Conservation (phyloP, 805 yeast genomes). For the Candida jianshihensis region DNA sequence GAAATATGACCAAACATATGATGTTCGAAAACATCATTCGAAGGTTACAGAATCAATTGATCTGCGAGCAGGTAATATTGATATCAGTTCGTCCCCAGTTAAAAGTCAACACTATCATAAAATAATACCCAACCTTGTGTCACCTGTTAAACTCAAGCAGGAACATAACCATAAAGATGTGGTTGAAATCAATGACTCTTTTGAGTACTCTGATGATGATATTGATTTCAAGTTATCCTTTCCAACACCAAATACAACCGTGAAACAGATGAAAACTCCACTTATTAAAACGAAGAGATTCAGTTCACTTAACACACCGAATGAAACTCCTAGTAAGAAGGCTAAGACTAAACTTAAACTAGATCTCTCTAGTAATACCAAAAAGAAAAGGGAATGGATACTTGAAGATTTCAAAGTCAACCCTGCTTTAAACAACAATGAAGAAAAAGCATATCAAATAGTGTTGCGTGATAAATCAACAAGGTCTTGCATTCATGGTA, state of each 20-base stretch:
- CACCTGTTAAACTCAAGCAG: slow-evolving; percentile 4
- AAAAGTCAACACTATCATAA: neutral
- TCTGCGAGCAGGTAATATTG: slow-evolving; percentile 7
- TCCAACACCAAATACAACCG: slow-evolving; percentile 9
- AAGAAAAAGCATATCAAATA: slow-evolving; percentile 26
- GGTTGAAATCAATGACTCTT: slow-evolving; percentile 10
- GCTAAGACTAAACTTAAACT: slow-evolving; percentile 1
- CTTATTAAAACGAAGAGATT: slow-evolving; percentile 1
- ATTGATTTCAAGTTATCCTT: slow-evolving; percentile 1
- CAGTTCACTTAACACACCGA: slow-evolving; percentile 11
- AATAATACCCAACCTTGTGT: too few relatives aligned
- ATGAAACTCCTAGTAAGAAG: slow-evolving; percentile 11
- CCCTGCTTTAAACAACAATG: slow-evolving; percentile 23
- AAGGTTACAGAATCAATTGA: slow-evolving; percentile 9
- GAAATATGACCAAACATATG: slow-evolving; percentile 4
- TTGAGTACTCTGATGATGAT: slow-evolving; percentile 7
- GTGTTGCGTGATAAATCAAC: slow-evolving; percentile 26
- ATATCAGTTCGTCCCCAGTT: slow-evolving; percentile 5
- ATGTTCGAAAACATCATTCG: slow-evolving; percentile 3
- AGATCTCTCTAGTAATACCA: slow-evolving; percentile 15
- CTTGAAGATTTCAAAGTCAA: slow-evolving; percentile 33
- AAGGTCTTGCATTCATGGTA: slow-evolving; percentile 29
- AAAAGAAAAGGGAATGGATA: slow-evolving; percentile 26
- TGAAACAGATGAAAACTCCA: slow-evolving; percentile 11
- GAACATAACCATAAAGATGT: slow-evolving; percentile 1